Conservation (phyloP, 2,329 filamentous ascomycete species). For the Dryadomyces sulphureus region DNA sequence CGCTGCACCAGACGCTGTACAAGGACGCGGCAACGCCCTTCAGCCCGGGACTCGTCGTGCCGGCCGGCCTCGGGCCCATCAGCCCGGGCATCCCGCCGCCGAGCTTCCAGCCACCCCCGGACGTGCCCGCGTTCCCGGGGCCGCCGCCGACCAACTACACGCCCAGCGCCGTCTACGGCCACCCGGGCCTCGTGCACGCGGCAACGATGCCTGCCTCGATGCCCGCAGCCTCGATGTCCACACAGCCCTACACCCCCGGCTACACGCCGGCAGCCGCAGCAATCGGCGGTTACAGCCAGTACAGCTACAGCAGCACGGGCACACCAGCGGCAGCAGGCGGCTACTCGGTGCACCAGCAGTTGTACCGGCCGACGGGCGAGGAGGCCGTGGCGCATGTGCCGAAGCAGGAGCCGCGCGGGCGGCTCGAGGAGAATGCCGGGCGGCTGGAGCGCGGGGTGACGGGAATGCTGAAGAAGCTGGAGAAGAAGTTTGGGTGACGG, state of each 20-base stretch:
- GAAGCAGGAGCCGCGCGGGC: slow-evolving; percentile 31
- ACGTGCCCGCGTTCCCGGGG: slow-evolving; percentile 23
- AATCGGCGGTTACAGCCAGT: slow-evolving; percentile 43
- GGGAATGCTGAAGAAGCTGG: slow-evolving; percentile 62
- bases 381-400: slow-evolving; percentile 31
- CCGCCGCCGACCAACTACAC: slow-evolving; percentile 18
- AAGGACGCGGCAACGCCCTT: slow-evolving; percentile 40
- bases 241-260: background rate
- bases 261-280: slow-evolving; percentile 21
- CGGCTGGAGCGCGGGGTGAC: slow-evolving; percentile 55
- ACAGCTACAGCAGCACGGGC: slow-evolving; percentile 21
- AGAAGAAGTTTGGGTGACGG: slow-evolving; percentile 51
- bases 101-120: slow-evolving; percentile 22
- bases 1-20: slow-evolving; percentile 40
- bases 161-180: background rate
- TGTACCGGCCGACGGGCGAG: slow-evolving; percentile 52
- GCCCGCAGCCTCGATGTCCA: slow-evolving; percentile 15
- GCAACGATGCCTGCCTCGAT: slow-evolving; percentile 32
- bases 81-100: slow-evolving; percentile 22
- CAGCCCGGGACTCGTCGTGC: slow-evolving; percentile 34
- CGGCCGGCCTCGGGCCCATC: slow-evolving; percentile 27
- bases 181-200: slow-evolving; percentile 29
- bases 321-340: slow-evolving; percentile 19
- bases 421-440: slow-evolving; percentile 50
- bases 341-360: slow-evolving; percentile 51